Percentiles rank a stretch among this genome's conserved stretches.
These are phyloP conservation scores for Pythium apleroticum DNA, from an alignment of 352 stramenopile genomes.

Conservation along the genomic window DNA sequence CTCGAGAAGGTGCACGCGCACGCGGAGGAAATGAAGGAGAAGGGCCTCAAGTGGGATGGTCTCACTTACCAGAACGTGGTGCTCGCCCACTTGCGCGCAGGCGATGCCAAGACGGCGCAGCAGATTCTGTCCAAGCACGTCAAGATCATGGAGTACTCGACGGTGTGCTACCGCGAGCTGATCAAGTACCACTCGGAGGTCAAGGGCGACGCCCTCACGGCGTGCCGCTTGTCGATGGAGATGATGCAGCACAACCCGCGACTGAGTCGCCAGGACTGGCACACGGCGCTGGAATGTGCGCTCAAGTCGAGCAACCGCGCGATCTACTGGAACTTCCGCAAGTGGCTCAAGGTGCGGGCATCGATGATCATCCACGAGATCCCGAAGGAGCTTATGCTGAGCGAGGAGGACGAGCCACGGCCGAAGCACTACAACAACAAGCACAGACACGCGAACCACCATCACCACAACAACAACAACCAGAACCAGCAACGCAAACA, in stretches of 20 bases:
- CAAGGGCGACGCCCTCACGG: conserved; percentile 59
- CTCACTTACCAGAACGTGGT: conserved; percentile 69
- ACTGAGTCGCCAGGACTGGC: conserved; percentile 76
- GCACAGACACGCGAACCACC: background rate
- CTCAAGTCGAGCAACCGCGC: conserved; percentile 64
- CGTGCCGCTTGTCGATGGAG: conserved; percentile 75
- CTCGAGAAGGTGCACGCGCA: conserved; percentile 58
- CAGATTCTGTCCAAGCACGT: conserved; percentile 65
- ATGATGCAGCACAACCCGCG: conserved; percentile 85
- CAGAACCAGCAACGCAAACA: background rate
- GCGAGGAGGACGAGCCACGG: conserved; percentile 33
- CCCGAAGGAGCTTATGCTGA: conserved; percentile 61
- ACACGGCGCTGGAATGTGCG: conserved; percentile 61
- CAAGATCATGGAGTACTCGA: conserved; percentile 73
- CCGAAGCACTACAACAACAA: conserved; percentile 35
- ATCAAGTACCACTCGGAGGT: conserved; percentile 68
- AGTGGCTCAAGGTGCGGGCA: conserved; percentile 80
- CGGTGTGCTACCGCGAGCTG: conserved; percentile 68
- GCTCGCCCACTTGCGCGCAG: conserved; percentile 59
- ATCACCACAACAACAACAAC: background rate
- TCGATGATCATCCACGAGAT: conserved; percentile 53
- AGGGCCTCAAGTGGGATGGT: conserved; percentile 62
- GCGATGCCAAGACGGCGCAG: conserved; percentile 58
- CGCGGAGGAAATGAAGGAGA: conserved; percentile 58
- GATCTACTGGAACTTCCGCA: conserved; percentile 87